Percentiles rank a stretch among this genome's conserved stretches.
Conservation (phyloP, 2,329 filamentous ascomycete species). For the Pseudogymnoascus sp. region DNA sequence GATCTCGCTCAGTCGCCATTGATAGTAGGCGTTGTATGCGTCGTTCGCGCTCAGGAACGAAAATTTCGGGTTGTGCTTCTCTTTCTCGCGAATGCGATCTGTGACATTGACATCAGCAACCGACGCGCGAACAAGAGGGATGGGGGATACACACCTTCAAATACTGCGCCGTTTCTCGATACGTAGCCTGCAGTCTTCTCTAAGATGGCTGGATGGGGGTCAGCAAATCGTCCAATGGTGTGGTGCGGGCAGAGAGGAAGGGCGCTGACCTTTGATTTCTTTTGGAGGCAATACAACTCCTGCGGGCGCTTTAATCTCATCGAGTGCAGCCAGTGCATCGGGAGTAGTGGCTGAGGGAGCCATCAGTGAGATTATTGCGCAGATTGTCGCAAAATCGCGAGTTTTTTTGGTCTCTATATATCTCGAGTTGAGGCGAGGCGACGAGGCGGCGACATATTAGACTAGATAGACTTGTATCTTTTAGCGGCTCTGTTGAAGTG, state of each 20-base stretch:
- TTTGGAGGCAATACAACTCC: slow-evolving; percentile 78
- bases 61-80: slow-evolving; percentile 79
- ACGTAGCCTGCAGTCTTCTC: slow-evolving; percentile 96
- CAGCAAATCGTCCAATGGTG: slow-evolving; percentile 17
- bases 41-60: slow-evolving; percentile 75
- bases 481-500: background rate
- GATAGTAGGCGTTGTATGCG: slow-evolving; percentile 79
- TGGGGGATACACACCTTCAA: slow-evolving; percentile 45
- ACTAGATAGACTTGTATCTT: slow-evolving; percentile 3
- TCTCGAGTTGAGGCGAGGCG: slow-evolving; percentile 5
- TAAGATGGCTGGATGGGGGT: slow-evolving; percentile 48
- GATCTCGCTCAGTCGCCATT: slow-evolving; percentile 84
- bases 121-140: slow-evolving; percentile 13
- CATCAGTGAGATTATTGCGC: slow-evolving; percentile 18
- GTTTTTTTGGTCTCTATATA: background rate
- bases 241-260: slow-evolving; percentile 26
- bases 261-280: slow-evolving; percentile 59
- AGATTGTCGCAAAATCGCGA: slow-evolving; percentile 5
- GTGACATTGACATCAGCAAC: slow-evolving; percentile 22
- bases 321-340: slow-evolving; percentile 44
- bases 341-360: slow-evolving; percentile 37
- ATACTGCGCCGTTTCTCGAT: slow-evolving; percentile 53
- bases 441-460: slow-evolving; percentile 1
- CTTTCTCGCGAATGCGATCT: slow-evolving; percentile 78
- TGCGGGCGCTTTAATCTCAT: slow-evolving; percentile 68